Evolutionary conservation across 345 rosid genomes (phyloP), one percentile per base, ranked within the genome.

Genomic region (Anastatica hierochuntica): DNA sequence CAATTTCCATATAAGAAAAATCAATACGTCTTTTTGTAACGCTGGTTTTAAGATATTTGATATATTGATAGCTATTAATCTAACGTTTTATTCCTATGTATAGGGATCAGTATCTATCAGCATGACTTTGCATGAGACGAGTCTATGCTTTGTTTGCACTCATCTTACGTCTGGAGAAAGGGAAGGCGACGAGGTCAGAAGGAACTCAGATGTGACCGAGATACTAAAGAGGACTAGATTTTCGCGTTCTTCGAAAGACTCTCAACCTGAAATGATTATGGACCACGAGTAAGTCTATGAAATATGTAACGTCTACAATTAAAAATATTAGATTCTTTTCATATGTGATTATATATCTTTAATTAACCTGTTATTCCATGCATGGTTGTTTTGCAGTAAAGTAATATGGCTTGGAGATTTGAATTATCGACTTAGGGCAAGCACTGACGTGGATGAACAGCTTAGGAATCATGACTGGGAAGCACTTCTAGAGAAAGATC

Each of bases 361-460:
- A 51, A 20, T 44, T 0, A 10, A 2, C 38, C 31, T 29, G 4
- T 8, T 4, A 1, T n/a, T n/a, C n/a, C n/a, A n/a, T n/a, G n/a
- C 6, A 14, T 13, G 24, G 9, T 37, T 58, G 31, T 57, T 12
- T 60, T 56, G 69, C 76, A 92, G 98, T 74, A 76, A 81, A 62
- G 61, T 88, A 7, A 58, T 92, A 47, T 92, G 98, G 98, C 88
- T 92, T 4, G 98, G 98, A n/a, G 98, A 92, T 71, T 75, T 92
- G 76, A 92, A 92, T 54, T 92, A 92, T 54, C 84, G 98, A 39
- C 74, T 92, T n/a, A 88, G 76, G 9, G 67, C 77, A 1, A 60
- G 74, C 8, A 44, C 62, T 10, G 79, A 78, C 59, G 76, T 75
- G 8, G 66, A 65, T 19, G 94, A 79, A 39, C 56, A 81, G 13